Evolutionary conservation across 2,329 filamentous ascomycete genomes (phyloP), one percentile per base, ranked within the genome.

Genomic region (Penicillium sclerotigenum): DNA sequence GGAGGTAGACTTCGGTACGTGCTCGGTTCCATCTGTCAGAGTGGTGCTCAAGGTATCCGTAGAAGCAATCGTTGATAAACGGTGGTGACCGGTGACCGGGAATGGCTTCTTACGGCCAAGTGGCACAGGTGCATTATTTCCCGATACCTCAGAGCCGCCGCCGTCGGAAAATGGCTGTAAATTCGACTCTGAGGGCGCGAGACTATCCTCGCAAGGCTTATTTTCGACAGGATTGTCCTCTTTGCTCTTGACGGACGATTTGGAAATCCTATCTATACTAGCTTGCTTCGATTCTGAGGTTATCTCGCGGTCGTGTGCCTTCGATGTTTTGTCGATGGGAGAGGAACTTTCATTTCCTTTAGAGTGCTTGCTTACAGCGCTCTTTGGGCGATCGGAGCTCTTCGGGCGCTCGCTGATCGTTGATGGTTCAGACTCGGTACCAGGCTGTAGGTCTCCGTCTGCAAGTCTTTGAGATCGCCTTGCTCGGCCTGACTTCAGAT

Each of bases 31-130:
- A 22, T 69, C 65, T 10, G 54, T 65, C 6, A 60, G 53, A 24
- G 74, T 46, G 2, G 53, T 74, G 29, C 71, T 74, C 56, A 82
- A 72, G 1, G 81, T 82, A 41, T 85, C 81, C 13, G 80, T 78
- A 5, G 83, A 85, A 8, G 76, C 80, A 57, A 85, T 85, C 0
- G 83, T 85, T 8, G 83, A 84, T 2, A 86, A 73, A 57, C 76
- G 75, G 61, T 82, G 75, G 42, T 63, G 76, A n/a, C 81, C 81
- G 28, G 79, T 81, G 11, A 76, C 79, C 4, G 83, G 81, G 60
- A 81, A 80, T 9, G 73, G 73, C 49, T 77, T 74, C 60, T 74
- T 76, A 22, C 73, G 71, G 29, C 71, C 69, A 31, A 78, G 65
- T 16, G 74, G 71, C n/a, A 73, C 71, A 52, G 74, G 71, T 5